Conservation (phyloP, 2,329 filamentous ascomycete species). For the Leptographium procerum region DNA sequence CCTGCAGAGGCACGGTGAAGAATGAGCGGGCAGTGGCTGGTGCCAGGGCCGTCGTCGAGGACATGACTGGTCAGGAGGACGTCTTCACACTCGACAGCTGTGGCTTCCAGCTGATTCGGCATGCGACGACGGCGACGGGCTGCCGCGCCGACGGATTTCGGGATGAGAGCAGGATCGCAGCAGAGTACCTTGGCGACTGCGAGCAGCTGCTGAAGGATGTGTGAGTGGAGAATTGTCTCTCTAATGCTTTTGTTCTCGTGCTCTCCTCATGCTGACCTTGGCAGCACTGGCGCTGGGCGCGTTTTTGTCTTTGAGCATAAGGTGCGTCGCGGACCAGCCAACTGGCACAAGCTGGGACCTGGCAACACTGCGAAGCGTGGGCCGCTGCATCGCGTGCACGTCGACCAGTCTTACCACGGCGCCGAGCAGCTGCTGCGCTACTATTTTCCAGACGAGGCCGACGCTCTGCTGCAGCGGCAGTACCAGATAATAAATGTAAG, state of each 20-base stretch:
- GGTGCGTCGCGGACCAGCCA: constrained; percentile 39
- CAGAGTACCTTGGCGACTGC: constrained; percentile 52
- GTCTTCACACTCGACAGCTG: constrained; percentile 46
- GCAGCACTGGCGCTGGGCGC: constrained; percentile 36
- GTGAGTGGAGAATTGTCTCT: constrained; percentile 1
- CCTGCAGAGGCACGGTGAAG: constrained; percentile 7
- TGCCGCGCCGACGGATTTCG: constrained; percentile 41
- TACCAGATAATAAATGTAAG: constrained; percentile 15
- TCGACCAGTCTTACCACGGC: constrained; percentile 27
- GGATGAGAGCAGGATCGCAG: constrained; percentile 35
- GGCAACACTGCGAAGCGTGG: constrained; percentile 46
- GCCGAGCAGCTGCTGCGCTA: constrained; percentile 14
- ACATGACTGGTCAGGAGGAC: constrained; percentile 45
- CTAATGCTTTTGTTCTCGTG: too few species aligned
- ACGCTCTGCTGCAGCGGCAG: constrained; percentile 7
- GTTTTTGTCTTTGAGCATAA: constrained; percentile 59
- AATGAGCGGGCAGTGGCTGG: constrained; percentile 20
- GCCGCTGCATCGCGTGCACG: constrained; percentile 35
- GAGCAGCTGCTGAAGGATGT: constrained; percentile 32
- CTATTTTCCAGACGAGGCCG: constrained; percentile 12
- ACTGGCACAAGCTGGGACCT: constrained; percentile 57
- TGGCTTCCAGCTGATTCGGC: constrained; percentile 43
- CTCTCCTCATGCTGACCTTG: background rate
- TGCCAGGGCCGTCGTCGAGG: constrained; percentile 32
- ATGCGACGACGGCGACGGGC: constrained; percentile 21